These are phyloP conservation scores for Sporothrix curviconia DNA, from an alignment of 2,329 filamentous ascomycete genomes.

Conservation along the genomic window DNA sequence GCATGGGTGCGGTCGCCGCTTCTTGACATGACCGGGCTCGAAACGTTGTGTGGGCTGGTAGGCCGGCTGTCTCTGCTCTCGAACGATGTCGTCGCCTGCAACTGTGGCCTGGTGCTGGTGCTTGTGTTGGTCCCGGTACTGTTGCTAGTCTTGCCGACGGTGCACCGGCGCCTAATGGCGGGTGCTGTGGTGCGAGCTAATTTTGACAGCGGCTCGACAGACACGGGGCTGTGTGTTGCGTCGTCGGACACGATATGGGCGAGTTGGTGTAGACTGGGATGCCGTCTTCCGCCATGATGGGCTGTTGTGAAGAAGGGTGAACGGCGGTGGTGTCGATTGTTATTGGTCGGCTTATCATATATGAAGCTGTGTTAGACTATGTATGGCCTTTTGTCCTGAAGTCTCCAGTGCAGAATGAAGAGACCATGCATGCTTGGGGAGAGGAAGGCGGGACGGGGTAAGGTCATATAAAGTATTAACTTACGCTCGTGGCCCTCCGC, in stretches of 20 bases:
- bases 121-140: constrained; percentile 7
- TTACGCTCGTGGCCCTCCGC: constrained; percentile 14
- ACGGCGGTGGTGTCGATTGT: constrained; percentile 47
- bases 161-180: constrained; percentile 22
- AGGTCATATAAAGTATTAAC: constrained; percentile 8
- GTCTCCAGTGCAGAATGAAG: no score
- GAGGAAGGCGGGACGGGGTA: background rate
- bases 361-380: background rate
- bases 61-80: constrained; percentile 61
- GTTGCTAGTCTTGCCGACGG: background rate
- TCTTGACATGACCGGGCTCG: constrained; percentile 46
- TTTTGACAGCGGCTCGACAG: background rate
- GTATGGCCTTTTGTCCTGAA: background rate
- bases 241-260: constrained; percentile 34
- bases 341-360: constrained; percentile 42
- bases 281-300: constrained; percentile 28
- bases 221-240: constrained; percentile 29
- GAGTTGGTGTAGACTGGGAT: constrained; percentile 25
- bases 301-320: constrained; percentile 23
- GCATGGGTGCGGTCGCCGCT: constrained; percentile 41
- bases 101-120: constrained; percentile 32
- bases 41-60: constrained; percentile 67
- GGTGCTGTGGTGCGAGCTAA: constrained; percentile 24
- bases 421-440: no score
- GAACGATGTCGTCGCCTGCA: constrained; percentile 52